Base-by-base conservation (phyloP, 768 basidiomycete genomes). In the Termitomyces sp. region DNA sequence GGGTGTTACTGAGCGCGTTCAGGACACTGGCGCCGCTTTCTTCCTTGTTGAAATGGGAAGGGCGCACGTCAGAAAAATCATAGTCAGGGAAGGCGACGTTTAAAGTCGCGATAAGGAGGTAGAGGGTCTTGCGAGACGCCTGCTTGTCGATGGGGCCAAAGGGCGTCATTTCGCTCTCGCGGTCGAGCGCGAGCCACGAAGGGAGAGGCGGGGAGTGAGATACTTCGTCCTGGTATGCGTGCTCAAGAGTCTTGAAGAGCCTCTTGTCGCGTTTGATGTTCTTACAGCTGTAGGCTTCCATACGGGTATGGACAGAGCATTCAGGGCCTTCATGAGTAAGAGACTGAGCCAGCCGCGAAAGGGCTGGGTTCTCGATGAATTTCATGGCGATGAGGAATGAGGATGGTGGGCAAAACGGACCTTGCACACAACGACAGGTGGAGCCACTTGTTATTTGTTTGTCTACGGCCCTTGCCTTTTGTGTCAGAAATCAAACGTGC, bases 261-360 rank as follows among this genome's bases (percentile, higher is more conserved):
- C 91, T 92, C 85, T 95, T 94, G 83, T 99, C 97, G 69, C 92
- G 90, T 67, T 93, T 92, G 75, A 97, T 90, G 75, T 95, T 90
- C 84, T 99, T 99, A 84, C 94, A 95, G 70, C 91, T 92, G 81
- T 98, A 99, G 0, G 94, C 96, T 75, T 98, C 96, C 74, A 98
- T 89, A 66, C 94, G 86, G 49, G 93, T 94, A 76, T 93, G 88
- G 7, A 96, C 93, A 5, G 88, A 84, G 74, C 92, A 93, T 74
- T 95, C 92, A 52, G 90, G 85, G 12, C 94, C 92, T 65, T 93
- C 90, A 73, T 92, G 90, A 5, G 89, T 88, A 52, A 96, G 88
- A 16, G 88, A 84, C 69, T 89, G 85, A 0, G 90, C 87, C 60
- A 97, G 85, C 57, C 83, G 82, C 13, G 88, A 85, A 3, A 96